phyloP scores from a whole-genome alignment of 2,329 filamentous ascomycete genomes.

The Xylariaceae sp. region DNA sequence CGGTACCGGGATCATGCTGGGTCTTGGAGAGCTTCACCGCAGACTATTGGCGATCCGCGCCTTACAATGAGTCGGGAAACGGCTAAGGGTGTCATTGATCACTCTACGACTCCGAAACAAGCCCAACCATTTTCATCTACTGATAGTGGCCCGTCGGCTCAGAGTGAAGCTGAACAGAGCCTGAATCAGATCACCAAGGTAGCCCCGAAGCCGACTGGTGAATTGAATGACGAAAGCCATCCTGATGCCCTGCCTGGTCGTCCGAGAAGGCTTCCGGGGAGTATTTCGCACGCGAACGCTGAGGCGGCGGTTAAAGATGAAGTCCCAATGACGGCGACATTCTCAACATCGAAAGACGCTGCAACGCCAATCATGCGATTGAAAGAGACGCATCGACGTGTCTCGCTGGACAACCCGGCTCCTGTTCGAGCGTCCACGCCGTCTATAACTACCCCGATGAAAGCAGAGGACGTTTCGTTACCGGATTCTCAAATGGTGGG shows the following conservation, averaged over 20 bases:
- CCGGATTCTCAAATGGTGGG: slow-evolving; percentile 2
- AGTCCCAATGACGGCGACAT: slow-evolving; percentile 27
- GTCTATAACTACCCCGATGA: slow-evolving; percentile 20
- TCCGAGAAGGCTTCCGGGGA: slow-evolving; percentile 30
- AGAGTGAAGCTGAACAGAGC: slow-evolving; percentile 39
- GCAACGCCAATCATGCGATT: slow-evolving; percentile 31
- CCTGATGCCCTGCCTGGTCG: slow-evolving; percentile 24
- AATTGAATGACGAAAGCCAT: slow-evolving; percentile 28
- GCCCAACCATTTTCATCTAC: slow-evolving; percentile 24
- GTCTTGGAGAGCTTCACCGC: slow-evolving; percentile 38
- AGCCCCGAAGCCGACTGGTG: slow-evolving; percentile 28
- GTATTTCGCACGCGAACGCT: slow-evolving; percentile 32
- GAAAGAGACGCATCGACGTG: slow-evolving; percentile 26
- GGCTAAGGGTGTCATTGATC: slow-evolving; percentile 33
- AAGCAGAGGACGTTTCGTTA: slow-evolving; percentile 11
- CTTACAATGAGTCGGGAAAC: slow-evolving; percentile 39
- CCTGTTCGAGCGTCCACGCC: slow-evolving; percentile 29
- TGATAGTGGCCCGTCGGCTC: slow-evolving; percentile 30
- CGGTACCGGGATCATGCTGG: slow-evolving; percentile 42
- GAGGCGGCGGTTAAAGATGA: slow-evolving; percentile 26
- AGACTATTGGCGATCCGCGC: slow-evolving; percentile 36
- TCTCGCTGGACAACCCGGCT: slow-evolving; percentile 26
- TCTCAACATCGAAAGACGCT: slow-evolving; percentile 33
- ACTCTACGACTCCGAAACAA: slow-evolving; percentile 17
- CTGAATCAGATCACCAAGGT: slow-evolving; percentile 39